phyloP scores from a whole-genome alignment of 345 rosid species.

The Eutrema heterophyllum region DNA sequence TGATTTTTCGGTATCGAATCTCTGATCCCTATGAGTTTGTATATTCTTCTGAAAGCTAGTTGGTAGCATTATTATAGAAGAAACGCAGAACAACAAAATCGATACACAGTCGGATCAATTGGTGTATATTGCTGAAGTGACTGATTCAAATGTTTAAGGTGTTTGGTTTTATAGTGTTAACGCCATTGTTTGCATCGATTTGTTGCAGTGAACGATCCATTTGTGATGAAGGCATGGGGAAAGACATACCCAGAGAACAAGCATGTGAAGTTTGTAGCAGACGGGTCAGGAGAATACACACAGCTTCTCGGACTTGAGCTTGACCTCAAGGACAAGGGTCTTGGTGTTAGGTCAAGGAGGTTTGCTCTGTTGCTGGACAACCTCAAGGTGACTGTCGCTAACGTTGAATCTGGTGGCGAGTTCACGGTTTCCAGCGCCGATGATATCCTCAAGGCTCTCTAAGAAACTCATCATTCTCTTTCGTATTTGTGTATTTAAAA shows the following conservation, averaged over 20 bases:
- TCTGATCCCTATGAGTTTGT: background rate
- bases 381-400: constrained; percentile 86
- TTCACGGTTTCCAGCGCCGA: constrained; percentile 83
- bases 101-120: background rate
- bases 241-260: constrained; percentile 87
- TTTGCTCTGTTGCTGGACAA: constrained; percentile 78
- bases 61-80: background rate
- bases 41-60: background rate
- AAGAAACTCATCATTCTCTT: background rate
- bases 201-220: constrained; percentile 78
- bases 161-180: background rate
- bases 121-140: background rate
- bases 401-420: constrained; percentile 83
- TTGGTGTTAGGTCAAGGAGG: constrained; percentile 79
- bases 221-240: constrained; percentile 96
- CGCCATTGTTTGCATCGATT: background rate
- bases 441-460: constrained; percentile 75
- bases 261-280: constrained; percentile 88
- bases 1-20: background rate
- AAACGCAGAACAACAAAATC: too few relatives aligned
- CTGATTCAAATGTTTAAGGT: background rate
- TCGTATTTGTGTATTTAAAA: background rate
- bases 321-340: constrained; percentile 76
- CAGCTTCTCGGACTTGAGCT: constrained; percentile 88
- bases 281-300: constrained; percentile 81